Conservation (phyloP, 1,284 basidiomycete genomes). For the Anthracocystis walkeri region DNA sequence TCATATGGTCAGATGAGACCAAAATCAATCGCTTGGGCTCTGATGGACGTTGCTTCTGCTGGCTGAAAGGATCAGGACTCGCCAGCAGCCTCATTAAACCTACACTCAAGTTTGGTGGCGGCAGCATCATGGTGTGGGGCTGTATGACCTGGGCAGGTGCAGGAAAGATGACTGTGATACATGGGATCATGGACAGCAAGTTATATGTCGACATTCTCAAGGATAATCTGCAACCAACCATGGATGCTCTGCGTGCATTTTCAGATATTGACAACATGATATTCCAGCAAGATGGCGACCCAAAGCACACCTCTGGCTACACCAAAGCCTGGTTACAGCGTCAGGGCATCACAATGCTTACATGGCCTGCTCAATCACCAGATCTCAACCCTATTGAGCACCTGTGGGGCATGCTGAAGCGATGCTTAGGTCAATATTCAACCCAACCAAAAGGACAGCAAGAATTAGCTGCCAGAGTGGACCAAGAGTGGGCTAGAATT, state of each 20-base stretch:
- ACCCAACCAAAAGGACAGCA: conserved; percentile 1
- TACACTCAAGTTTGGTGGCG: no score
- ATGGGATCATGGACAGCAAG: conserved; percentile 68
- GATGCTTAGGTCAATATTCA: conserved; percentile 5
- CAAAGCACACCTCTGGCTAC: conserved; percentile 62
- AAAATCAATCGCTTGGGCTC: no score
- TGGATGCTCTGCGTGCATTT: conserved; percentile 38
- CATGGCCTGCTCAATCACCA: conserved; percentile 69
- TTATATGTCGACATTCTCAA: conserved; percentile 68
- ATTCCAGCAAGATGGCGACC: conserved; percentile 70
- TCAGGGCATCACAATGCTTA: conserved; percentile 55
- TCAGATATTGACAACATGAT: conserved; percentile 44
- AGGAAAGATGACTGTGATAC: no score
- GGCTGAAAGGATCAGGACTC: no score
- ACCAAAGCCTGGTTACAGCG: conserved; percentile 57
- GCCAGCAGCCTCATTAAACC: no score
- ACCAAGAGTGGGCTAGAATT: conserved; percentile 13
- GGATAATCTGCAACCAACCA: conserved; percentile 55
- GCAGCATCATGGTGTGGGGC: no score
- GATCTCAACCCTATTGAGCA: conserved; percentile 71
- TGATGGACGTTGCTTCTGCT: no score
- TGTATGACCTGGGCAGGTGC: conserved; percentile 9
- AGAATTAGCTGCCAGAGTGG: background rate
- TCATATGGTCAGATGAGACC: no score
- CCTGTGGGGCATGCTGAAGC: conserved; percentile 59